Evolutionary conservation across 257 asterid genomes (phyloP), one percentile per base, ranked within the genome.

Genomic region (Solanum arcanum): DNA sequence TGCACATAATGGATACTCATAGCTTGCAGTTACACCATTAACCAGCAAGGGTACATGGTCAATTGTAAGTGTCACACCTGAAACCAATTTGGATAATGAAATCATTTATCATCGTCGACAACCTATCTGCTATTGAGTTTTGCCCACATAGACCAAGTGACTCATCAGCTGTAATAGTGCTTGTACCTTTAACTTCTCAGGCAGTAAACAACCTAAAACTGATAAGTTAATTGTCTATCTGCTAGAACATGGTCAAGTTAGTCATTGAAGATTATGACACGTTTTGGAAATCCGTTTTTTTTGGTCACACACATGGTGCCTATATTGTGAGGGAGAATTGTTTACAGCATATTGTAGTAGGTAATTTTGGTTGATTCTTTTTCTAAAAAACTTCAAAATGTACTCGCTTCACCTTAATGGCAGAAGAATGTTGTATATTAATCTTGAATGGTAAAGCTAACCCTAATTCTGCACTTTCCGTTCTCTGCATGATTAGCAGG

Each of bases 1-100:
- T 88, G 86, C 91, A 78, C 83, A 76, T 86, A 89, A 46, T 75
- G 92, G 94, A 83, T 92, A 88, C 83, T 91, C 92, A 37, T 94
- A 89, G 83, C 83, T 83, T 76, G 83, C 83, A 76, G 39, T 77
- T 77, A 77, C 62, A 42, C 25, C 84, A 77, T 46, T 77, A 77
- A 77, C 84, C 64, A 15, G 64, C 25, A 39, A 78, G 64, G 64
- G 41, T 78, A 14, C 84, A 78, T 49, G 46, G 69, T 81, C 85
- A 81, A 16, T 81, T 29, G 27, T 29, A 80, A 80, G 69, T 29
- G 69, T 23, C 37, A 42, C 56, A 12, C 82, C 52, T 39, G 56
- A 39, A 39, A 74, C 9, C 52, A 74, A 39, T 37, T 37, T 12
- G 82, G 82, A 74, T 74, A 42, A 6, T n/a, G 83, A 41, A 41